Evolutionary conservation across 768 basidiomycete species (phyloP), one percentile per base, ranked within the genome.

Genomic region (Crepidotus variabilis): DNA sequence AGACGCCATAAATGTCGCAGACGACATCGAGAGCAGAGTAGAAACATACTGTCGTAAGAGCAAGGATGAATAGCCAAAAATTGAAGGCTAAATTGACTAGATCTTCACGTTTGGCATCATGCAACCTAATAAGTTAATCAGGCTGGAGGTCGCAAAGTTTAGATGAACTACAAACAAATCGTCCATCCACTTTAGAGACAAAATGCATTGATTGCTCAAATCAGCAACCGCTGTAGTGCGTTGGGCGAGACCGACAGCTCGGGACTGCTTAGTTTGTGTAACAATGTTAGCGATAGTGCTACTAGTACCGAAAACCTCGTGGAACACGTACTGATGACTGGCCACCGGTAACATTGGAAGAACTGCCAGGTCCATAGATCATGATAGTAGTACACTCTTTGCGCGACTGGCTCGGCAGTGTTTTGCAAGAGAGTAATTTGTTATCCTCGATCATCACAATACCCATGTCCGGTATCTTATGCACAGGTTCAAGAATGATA

Each of bases 21-120:
- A 8, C 28, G 28, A 3, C n/a, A n/a, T 28, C 8, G 28, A 23
- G 22, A 51, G 14, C 36, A 3, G 52, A 16, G 14, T 23, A 28
- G 14, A 33, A 22, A 63, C 78, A 43, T 60, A 82, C 82, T 36
- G 82, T 78, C 23, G 77, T 65, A 23, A 80, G 47, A 8, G 77
- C 75, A 45, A 82, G 59, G 2, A 73, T 65, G 34, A 83, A 69
- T 32, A 81, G 64, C 80, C 81, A 85, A 32, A 75, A 56, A 47
- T 81, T 73, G 57, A 79, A 80, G 28, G 69, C 60, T 6, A 82
- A 62, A 16, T 72, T 74, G 33, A 77, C 75, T 6, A 80, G 56
- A 56, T 83, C 80, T 63, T 83, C 81, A 16, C 79, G 75, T 57
- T 71, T 72, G 54, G 68, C 71, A 57, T 78, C 72, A 23, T 69